phyloP scores from a whole-genome alignment of 176 grass and related monocot genomes.

The Musa troglodytarum region DNA sequence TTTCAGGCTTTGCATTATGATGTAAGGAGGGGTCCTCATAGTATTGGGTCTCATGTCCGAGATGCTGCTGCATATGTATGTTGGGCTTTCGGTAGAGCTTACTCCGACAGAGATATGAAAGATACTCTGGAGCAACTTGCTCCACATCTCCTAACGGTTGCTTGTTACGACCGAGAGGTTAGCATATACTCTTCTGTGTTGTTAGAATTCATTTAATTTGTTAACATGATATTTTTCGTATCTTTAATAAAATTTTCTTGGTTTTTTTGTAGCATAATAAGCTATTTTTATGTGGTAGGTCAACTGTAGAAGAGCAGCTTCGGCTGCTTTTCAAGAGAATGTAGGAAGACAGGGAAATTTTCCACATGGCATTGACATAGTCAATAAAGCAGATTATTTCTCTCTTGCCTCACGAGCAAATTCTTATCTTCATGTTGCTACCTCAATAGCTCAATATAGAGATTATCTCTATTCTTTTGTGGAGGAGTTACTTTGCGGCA shows the following conservation, averaged over 20 bases:
- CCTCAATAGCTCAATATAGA: conserved; percentile 66
- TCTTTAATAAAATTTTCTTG: conserved; percentile 11
- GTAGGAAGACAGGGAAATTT: conserved; percentile 92
- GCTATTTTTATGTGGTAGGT: conserved; percentile 35
- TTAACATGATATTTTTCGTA: conserved; percentile 9
- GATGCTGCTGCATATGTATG: conserved; percentile 96
- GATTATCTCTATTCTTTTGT: conserved; percentile 86
- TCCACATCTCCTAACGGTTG: conserved; percentile 76
- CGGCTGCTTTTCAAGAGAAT: conserved; percentile 99
- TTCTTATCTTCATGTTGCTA: conserved; percentile 78
- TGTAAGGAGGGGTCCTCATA: conserved; percentile 78
- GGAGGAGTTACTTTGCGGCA: conserved; percentile 70
- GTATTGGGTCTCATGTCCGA: conserved; percentile 93
- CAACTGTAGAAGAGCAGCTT: conserved; percentile 97
- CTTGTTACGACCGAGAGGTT: conserved; percentile 98
- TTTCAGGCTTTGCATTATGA: conserved; percentile 91
- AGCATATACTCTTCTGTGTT: conserved; percentile 22
- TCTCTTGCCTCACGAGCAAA: conserved; percentile 78
- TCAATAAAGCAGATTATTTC: conserved; percentile 90
- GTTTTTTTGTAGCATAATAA: conserved; percentile 24
- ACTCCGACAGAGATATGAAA: conserved; percentile 83
- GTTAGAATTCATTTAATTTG: neutral
- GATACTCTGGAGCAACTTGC: conserved; percentile 69
- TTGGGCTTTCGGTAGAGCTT: conserved; percentile 96
- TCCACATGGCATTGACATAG: conserved; percentile 85